Evolutionary conservation across 2,329 filamentous ascomycete genomes (phyloP), one percentile per base, ranked within the genome.

Genomic region (Stylonectria norvegica): DNA sequence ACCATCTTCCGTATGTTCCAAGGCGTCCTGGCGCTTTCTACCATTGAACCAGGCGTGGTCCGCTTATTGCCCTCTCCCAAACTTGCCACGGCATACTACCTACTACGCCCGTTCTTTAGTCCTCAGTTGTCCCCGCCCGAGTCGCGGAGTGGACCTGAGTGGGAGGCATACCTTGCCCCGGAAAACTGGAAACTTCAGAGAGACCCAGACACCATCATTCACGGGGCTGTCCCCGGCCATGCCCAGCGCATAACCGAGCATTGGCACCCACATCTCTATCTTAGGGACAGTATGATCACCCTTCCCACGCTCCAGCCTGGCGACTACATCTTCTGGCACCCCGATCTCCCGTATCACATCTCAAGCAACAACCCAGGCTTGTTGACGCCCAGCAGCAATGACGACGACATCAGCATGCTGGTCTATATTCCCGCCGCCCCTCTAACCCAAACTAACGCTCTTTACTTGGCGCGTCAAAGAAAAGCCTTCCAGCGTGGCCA

Each of bases 21-120:
- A 55, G 76, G 75, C 38, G 70, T 78, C 34, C 61, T 79, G 5
- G 75, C 75, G 4, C 65, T 78, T 30, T 76, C 72, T 10, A 69
- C 69, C 11, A 72, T 77, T 25, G 78, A 76, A 1, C 83, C 85
- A 0, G 78, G 76, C 15, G 82, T 89, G 62, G 83, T 86, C 5
- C 86, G 83, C 0, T 66, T 93, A 11, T 73, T 83, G 14, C 82
- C 90, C 1, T 89, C 87, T 47, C 86, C 87, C 0, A 73, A 75
- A 38, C 77, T 85, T 39, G 81, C 85, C 12, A 90, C 86, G 0
- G 83, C 86, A 3, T 93, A 93, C 63, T 83, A 82, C 49, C 73
- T 93, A 1, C 73, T 93, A 2, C 67, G 75, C 2, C 75, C 74
- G 4, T 77, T 78, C 56, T 78, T 78, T 59, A 65, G 64, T 36